Evolutionary conservation across 2,329 filamentous ascomycete species (phyloP), one percentile per base, ranked within the genome.

Genomic region (Thelonectria rubi): DNA sequence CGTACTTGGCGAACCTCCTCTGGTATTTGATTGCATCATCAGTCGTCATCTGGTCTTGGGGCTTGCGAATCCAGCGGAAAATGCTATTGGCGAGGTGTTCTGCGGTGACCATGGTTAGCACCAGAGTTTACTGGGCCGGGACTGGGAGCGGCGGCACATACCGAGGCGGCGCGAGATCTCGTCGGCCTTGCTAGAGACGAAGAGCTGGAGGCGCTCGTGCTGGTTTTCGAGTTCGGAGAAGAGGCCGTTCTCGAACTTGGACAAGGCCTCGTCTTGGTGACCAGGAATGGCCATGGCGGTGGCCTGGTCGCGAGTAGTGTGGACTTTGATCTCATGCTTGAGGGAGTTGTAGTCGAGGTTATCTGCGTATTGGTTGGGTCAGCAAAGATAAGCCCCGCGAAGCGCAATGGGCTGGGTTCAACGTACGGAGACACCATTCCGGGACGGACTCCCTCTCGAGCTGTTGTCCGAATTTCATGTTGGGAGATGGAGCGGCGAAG

Each of bases 281-380:
- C 91, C 91, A 1, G 92, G 92, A 56, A 95, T 94, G 18, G 88
- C 84, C 58, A 93, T 87, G 47, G 90, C 89, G 26, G 81, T 82
- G 50, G 88, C 89, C 70, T 91, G 87, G 75, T 89, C 87, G 46
- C 84, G 86, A 12, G 88, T 90, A 2, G 92, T 96, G 73, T 93
- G 86, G 62, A 85, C 85, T 76, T 94, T 95, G 81, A 96, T 94
- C 72, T 92, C 84, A 75, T 91, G 85, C 78, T 96, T 96, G 65
- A 96, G 85, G 50, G 91, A 91, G 75, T 94, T 92, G 82, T 96
- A 96, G 76, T 95, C 92, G 77, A 96, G 88, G 77, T 96, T 95
- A 75, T 94, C 90, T 92, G 45, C 7, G 57, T 48, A 51, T 46
- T 50, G 12, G 8, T 46, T 21, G 34, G n/a, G 52, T 70, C 43